Base-by-base conservation (phyloP, 129 eudicot species). In the Ambrosia trifida region DNA sequence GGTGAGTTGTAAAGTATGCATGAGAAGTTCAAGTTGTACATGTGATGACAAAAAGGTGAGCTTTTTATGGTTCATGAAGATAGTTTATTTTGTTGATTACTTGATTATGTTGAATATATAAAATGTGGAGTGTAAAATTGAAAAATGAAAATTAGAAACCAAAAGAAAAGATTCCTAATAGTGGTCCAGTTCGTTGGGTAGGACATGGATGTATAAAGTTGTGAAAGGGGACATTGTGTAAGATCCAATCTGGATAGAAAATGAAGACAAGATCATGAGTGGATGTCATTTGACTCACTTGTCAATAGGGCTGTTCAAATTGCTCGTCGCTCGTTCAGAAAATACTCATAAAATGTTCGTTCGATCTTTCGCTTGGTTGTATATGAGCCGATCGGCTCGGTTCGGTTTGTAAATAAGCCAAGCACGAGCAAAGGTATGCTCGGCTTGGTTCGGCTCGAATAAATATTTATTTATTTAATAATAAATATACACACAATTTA, bases 221-320 rank as follows among this genome's bases (percentile, higher is more conserved):
- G 63, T 19, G 64, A 76, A 76, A 76, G 75, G 80, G 80, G 75
- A 68, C 70, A 68, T 46, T 76, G 69, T 76, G 70, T 76, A 76
- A 59, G 61, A 57, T 76, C 74, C 74, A 57, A 76, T 76, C 80
- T 44, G 69, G 68, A 76, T 68, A 58, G 80, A 68, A 2, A 73
- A 19, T 1, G 69, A 57, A 65, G 70, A 41, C 35, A 50, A 44
- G 45, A 69, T 18, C 35, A 31, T 67, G 51, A 52, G 72, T 52
- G 79, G 72, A 67, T 76, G 68, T 18, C 61, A 68, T 76, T 75
- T 57, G 41, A 56, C 68, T 54, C 36, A 9, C 19, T 44, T 18
- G 31, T 59, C 30, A 72, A n/a, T n/a, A n/a, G n/a, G n/a, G n/a
- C n/a, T n/a, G n/a, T n/a, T n/a, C n/a, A n/a, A n/a, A n/a, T n/a